A percentile compares a stretch with the other conserved stretches of the same genome.
Evolutionary conservation across 2,329 filamentous ascomycete genomes (phyloP).

Genomic region (Colletotrichum horii): DNA sequence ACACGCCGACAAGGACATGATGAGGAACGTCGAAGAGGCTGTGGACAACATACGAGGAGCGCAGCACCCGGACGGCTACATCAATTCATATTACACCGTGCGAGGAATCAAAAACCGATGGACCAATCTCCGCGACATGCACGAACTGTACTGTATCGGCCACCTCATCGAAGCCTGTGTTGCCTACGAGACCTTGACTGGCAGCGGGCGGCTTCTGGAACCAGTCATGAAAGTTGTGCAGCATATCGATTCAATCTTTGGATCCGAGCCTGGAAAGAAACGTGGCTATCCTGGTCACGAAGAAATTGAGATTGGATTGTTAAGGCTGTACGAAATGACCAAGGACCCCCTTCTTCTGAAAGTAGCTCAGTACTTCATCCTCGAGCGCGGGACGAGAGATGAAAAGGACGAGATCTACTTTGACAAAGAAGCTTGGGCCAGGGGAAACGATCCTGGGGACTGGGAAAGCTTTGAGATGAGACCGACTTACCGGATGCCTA

Average conservation of each 20-base stretch:
- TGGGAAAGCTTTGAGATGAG: conserved; percentile 14
- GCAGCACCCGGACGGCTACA: conserved; percentile 4
- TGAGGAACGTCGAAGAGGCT: not conserved
- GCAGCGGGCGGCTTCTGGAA: not conserved
- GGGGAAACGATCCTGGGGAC: conserved; percentile 41
- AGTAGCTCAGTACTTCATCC: conserved; percentile 60
- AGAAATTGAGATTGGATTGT: conserved; percentile 52
- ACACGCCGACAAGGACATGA: not conserved
- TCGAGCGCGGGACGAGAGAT: conserved; percentile 58
- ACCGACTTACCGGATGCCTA: conserved; percentile 45
- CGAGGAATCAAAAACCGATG: not conserved
- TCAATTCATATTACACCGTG: conserved; percentile 6
- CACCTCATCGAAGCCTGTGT: not conserved
- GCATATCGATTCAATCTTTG: not conserved
- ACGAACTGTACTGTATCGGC: conserved; percentile 1
- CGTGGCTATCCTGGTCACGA: conserved; percentile 3
- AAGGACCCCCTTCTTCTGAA: conserved; percentile 34
- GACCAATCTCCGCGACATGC: conserved; percentile 3
- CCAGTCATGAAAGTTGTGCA: not conserved
- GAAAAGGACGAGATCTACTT: conserved; percentile 58
- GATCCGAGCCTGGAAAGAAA: not conserved
- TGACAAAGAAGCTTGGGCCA: conserved; percentile 52
- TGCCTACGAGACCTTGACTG: not conserved
- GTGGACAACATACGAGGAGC: not conserved
- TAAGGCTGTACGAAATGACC: conserved; percentile 41